These are phyloP conservation scores for Micractinium conductrix DNA, from an alignment of 139 green algal species.

Conservation along the genomic window DNA sequence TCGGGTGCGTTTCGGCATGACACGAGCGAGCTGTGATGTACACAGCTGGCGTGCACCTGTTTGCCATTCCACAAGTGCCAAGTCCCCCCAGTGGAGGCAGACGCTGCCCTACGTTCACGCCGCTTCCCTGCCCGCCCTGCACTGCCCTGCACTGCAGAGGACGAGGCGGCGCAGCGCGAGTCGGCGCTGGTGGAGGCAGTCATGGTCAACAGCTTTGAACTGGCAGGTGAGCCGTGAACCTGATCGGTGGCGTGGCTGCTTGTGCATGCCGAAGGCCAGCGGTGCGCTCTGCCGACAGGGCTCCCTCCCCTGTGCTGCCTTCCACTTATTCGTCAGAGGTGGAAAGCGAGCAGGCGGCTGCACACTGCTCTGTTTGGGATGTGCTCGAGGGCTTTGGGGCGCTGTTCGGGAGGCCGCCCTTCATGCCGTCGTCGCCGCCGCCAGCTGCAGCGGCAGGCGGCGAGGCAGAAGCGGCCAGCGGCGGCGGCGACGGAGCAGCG, in stretches of 20 bases:
- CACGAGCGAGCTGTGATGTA: too few species aligned
- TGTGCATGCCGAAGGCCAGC: neutral
- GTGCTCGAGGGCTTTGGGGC: conserved; percentile 25
- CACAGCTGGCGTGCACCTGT: too few species aligned
- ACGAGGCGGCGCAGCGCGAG: neutral
- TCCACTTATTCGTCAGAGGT: conserved; percentile 15
- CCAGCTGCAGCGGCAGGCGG: neutral
- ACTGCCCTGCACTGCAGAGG: neutral
- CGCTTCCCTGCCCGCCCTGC: neutral
- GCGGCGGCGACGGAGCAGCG: too few species aligned
- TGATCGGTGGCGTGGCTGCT: neutral
- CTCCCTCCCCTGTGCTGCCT: neutral
- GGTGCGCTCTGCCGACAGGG: neutral
- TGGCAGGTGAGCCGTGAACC: neutral
- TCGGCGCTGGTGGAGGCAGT: conserved; percentile 15
- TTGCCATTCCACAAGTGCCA: too few species aligned
- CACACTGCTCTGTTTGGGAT: conserved; percentile 15
- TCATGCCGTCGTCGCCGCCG: neutral
- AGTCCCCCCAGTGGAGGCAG: too few species aligned
- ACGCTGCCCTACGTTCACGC: too few species aligned
- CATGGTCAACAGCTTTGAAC: neutral
- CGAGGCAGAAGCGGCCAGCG: neutral
- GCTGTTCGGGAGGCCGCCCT: conserved; percentile 5
- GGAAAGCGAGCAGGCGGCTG: conserved; percentile 24
- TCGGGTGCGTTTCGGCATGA: neutral